phyloP scores from a whole-genome alignment of 2,329 filamentous ascomycete genomes.

The Nemania sp. region DNA sequence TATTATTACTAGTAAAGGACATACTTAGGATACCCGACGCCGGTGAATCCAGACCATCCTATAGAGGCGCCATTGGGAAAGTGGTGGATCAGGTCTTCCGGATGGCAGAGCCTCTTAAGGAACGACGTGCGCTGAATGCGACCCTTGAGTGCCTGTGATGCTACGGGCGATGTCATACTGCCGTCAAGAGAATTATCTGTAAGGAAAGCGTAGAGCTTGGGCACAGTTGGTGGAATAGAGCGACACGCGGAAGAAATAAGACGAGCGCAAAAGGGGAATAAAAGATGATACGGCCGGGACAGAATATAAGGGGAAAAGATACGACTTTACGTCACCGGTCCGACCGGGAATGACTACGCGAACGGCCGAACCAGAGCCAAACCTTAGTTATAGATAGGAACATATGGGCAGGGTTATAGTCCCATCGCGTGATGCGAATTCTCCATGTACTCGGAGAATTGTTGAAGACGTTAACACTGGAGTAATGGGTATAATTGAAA shows the following conservation, averaged over 20 bases:
- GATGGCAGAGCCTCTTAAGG: slow-evolving; percentile 76
- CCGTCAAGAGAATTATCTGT: slow-evolving; percentile 13
- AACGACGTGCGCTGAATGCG: slow-evolving; percentile 76
- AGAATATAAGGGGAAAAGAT: neutral
- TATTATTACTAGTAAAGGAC: no score
- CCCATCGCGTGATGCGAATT: slow-evolving; percentile 5
- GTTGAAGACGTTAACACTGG: neutral
- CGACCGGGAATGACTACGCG: slow-evolving; percentile 2
- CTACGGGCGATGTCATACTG: slow-evolving; percentile 55
- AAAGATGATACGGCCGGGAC: no score
- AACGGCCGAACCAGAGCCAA: slow-evolving; percentile 21
- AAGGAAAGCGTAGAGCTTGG: slow-evolving; percentile 15
- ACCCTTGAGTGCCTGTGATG: slow-evolving; percentile 74
- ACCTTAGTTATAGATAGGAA: no score
- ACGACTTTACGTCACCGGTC: slow-evolving; percentile 11
- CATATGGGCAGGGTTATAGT: slow-evolving; percentile 10
- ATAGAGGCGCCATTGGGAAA: slow-evolving; percentile 87
- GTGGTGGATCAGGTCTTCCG: slow-evolving; percentile 77
- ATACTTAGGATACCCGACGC: slow-evolving; percentile 86
- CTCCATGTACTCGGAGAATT: slow-evolving; percentile 13
- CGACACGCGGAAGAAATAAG: neutral
- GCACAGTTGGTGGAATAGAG: slow-evolving; percentile 1
- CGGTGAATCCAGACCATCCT: slow-evolving; percentile 90
- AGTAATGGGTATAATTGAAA: no score
- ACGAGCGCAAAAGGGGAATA: neutral